Conservation (phyloP, 2,329 filamentous ascomycete genomes). For the Trichophyton equinum region DNA sequence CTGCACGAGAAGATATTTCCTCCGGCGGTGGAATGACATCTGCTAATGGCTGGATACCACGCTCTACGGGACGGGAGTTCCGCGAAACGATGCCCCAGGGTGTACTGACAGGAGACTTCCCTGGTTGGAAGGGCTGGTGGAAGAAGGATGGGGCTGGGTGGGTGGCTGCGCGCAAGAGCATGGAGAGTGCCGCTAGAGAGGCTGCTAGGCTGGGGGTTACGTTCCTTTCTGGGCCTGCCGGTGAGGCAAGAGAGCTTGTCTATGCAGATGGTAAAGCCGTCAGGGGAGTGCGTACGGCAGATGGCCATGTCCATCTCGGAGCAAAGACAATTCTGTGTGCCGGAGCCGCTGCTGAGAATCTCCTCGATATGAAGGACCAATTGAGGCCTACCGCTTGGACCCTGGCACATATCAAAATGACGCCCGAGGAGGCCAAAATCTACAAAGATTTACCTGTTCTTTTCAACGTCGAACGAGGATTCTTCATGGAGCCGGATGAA, state of each 20-base stretch:
- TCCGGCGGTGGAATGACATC: background rate
- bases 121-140: background rate
- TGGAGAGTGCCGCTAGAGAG: background rate
- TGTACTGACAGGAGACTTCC: background rate
- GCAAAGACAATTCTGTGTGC: conserved; percentile 38
- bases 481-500: conserved; percentile 39
- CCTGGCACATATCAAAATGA: conserved; percentile 40
- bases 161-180: background rate
- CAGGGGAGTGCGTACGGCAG: conserved; percentile 32
- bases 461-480: conserved; percentile 37
- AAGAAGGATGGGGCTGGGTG: background rate
- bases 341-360: conserved; percentile 36
- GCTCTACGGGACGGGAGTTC: background rate
- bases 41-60: background rate
- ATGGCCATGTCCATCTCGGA: conserved; percentile 32
- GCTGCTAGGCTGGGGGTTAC: conserved; percentile 27
- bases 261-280: conserved; percentile 27
- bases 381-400: conserved; percentile 45
- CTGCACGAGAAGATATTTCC: background rate
- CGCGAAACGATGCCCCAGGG: background rate
- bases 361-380: conserved; percentile 42
- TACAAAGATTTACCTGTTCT: conserved; percentile 41
- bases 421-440: conserved; percentile 30
- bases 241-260: conserved; percentile 30
- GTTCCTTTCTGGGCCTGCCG: conserved; percentile 34